Evolutionary conservation across 306 rosid genomes (phyloP), one percentile per base, ranked within the genome.

Genomic region (Corylus avellana): DNA sequence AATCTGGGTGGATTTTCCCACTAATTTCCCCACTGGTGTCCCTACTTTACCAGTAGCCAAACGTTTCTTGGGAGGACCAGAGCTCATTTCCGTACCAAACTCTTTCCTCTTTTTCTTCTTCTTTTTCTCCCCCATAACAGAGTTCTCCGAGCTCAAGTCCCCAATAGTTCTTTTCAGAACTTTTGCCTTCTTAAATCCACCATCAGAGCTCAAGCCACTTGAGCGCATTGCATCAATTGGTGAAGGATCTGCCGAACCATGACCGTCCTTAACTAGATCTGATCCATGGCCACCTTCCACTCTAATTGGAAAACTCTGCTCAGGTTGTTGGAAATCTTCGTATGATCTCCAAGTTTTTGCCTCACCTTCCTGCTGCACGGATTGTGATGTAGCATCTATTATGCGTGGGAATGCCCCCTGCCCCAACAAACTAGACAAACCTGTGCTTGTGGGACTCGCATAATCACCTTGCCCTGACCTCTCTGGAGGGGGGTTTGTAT

Each of bases 61-160:
- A 48, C 22, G 83, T 73, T 85, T 95, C 81, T 77, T 88, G 58
- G 79, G 63, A 78, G 74, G 82, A 66, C 76, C 86, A 64, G 83
- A 77, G 53, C 83, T 76, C 47, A 88, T 77, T 61, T 89, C 88
- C 42, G 79, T 48, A 54, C 48, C 87, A 2, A 72, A 56, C 8
- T 22, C 82, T 61, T 85, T 84, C 82, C 90, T 92, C 88, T 59
- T 88, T 70, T 87, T 92, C 84, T 92, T 95, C 76, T 90, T 92
- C 89, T 81, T 88, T 78, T 82, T 88, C 83, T 86, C 94, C 75
- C 84, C 92, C 69, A 67, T 74, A 66, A 74, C 74, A 74, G 86
- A 76, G 80, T 67, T 72, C 72, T 75, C 81, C 8, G 88, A 78
- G 83, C 69, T 77, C 79, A 85, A 51, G 83, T 82, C 96, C 76